These are phyloP conservation scores for Xerocomus potaroensis DNA, from an alignment of 768 basidiomycete species.

Conservation along the genomic window DNA sequence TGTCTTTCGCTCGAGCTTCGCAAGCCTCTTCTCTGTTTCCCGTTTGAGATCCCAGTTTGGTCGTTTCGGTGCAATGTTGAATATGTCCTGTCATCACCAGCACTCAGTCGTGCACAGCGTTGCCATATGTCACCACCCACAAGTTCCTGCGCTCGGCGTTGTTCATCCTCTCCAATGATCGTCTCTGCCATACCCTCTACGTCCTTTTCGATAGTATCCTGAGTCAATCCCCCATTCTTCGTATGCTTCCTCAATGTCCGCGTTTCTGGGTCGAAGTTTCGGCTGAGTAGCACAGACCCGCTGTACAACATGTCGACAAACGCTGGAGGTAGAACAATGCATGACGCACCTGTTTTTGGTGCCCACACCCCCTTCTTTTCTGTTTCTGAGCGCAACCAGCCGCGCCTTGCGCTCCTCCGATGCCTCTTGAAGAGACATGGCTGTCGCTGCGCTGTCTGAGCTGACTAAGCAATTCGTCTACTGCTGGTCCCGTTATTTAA, in stretches of 20 bases:
- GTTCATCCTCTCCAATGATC: constrained; percentile 85
- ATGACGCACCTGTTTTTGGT: constrained; percentile 40
- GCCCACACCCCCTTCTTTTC: constrained; percentile 56
- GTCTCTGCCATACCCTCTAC: constrained; percentile 79
- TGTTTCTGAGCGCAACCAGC: constrained; percentile 68
- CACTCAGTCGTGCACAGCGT: constrained; percentile 13
- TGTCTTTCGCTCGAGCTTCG: constrained; percentile 86
- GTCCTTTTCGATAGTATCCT: constrained; percentile 86
- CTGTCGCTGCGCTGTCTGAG: constrained; percentile 7
- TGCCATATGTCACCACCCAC: constrained; percentile 42
- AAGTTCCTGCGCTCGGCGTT: constrained; percentile 79
- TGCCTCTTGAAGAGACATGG: constrained; percentile 68
- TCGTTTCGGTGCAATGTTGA: constrained; percentile 96
- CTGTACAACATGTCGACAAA: constrained; percentile 21
- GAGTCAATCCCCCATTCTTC: constrained; percentile 50
- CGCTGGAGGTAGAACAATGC: neutral
- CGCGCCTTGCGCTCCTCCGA: constrained; percentile 82
- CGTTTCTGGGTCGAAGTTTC: constrained; percentile 91
- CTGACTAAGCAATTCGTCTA: constrained; percentile 31
- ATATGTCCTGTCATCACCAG: constrained; percentile 76
- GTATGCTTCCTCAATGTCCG: constrained; percentile 69
- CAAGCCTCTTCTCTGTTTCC: constrained; percentile 86
- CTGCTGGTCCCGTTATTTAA: constrained; percentile 20
- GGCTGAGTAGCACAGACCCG: constrained; percentile 55
- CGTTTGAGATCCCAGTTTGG: constrained; percentile 96